Evolutionary conservation across 176 grass and related monocot species (phyloP).

Genomic region (sorghum (Sorghum bicolor)): DNA sequence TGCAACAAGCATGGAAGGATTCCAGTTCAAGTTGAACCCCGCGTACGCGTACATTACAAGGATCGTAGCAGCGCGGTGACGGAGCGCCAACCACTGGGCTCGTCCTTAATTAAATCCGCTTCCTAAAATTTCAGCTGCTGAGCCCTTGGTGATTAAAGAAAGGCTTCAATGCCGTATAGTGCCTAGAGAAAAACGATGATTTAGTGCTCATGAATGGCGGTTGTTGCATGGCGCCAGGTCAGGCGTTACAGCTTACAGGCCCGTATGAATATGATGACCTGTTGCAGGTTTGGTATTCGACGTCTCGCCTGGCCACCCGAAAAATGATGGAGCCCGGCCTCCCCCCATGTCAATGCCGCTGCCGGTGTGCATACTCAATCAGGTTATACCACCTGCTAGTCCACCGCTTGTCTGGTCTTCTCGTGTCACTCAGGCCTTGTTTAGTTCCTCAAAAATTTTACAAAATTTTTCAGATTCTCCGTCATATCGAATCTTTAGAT

Average conservation of each 20-base stretch:
- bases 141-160: constrained; percentile 11
- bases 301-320: neutral
- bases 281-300: neutral
- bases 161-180: constrained; percentile 38
- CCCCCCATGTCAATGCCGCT: neutral
- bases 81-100: constrained; percentile 6
- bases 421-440: no score
- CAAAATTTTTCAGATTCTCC: no score
- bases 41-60: no score
- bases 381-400: neutral
- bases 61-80: no score
- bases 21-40: no score
- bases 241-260: constrained; percentile 5
- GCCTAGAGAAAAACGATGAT: constrained; percentile 29
- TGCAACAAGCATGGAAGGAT: neutral
- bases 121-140: constrained; percentile 36
- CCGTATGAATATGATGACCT: constrained; percentile 9
- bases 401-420: no score
- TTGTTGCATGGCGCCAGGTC: constrained; percentile 35
- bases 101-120: neutral
- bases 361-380: neutral
- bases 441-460: no score
- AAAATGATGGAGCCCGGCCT: no score
- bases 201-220: constrained; percentile 45
- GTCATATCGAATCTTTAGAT: no score